Base-by-base conservation (phyloP, 2,329 filamentous ascomycete species). In the Fusarium multiceps region DNA sequence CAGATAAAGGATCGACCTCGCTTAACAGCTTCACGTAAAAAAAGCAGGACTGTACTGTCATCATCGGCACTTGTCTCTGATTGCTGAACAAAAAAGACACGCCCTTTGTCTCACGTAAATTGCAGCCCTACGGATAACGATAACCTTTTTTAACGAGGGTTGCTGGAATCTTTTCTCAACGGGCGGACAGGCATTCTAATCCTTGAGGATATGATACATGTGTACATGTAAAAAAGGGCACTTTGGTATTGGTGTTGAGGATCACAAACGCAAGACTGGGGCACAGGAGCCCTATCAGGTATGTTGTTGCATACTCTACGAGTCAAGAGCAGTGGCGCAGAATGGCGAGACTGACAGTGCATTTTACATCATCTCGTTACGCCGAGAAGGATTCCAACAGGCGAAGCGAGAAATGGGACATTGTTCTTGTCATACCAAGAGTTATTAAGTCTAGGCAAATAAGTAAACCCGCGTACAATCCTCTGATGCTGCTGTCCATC, bases 1-100 rank as follows among this genome's bases (percentile, higher is more conserved):
- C 67, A 71, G 58, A 71, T 70, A 59, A 45, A 63, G 41, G 59
- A 68, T 68, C 65, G 59, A 34, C 65, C 41, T 68, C 53, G 51
- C 47, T 59, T 55, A 67, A 34, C 63, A 57, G 63, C 63, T 58
- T 57, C 47, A 51, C 23, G 27, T 28, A 28, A 16, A 27, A 27
- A 16, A 41, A 51, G 20, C 20, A 40, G 28, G n/a, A 30, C 16
- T 55, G 37, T 16, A 21, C 23, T 55, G 37, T 25, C 48, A 55
- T 42, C 67, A 28, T 28, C 27, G 67, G 67, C 67, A 70, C 46
- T 63, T 70, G 21, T 20, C 32, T 37, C 32, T 37, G 32, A 34
- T 37, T 37, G 27, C 27, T 28, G 27, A 28, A 28, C 27, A 28
- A 28, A 28, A 28, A 34, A 18, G 10, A 37, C 32, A 37, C 16